A percentile compares a stretch with the other conserved stretches of the same genome.
Conservation (phyloP, 2,329 filamentous ascomycete genomes). For the Colletotrichum tofieldiae region DNA sequence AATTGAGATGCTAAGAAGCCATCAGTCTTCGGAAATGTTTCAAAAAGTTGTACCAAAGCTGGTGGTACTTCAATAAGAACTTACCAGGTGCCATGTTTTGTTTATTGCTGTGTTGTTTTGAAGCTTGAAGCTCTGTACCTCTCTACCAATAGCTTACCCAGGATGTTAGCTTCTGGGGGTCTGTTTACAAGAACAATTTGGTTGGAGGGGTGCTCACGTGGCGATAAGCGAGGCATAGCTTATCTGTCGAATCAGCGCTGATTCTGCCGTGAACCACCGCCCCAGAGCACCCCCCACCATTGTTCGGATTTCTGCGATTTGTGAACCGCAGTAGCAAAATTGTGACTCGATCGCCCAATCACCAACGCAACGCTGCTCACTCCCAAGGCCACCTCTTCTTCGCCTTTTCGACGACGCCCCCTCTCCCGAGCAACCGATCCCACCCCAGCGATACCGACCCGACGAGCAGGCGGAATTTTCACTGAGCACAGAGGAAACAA, state of each 20-base stretch:
- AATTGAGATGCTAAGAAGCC: slow-evolving; percentile 76
- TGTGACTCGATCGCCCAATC: slow-evolving; percentile 55
- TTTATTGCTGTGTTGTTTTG: background rate
- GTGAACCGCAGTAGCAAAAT: slow-evolving; percentile 60
- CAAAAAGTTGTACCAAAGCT: background rate
- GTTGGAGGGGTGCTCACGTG: slow-evolving; percentile 44
- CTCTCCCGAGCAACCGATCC: slow-evolving; percentile 22
- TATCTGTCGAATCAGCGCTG: slow-evolving; percentile 32
- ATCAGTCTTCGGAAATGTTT: slow-evolving; percentile 42
- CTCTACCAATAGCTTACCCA: slow-evolving; percentile 13
- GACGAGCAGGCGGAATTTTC: slow-evolving; percentile 30
- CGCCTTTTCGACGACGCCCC: slow-evolving; percentile 29
- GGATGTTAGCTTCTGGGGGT: slow-evolving; percentile 28
- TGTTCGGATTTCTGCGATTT: slow-evolving; percentile 46
- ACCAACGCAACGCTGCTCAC: slow-evolving; percentile 43
- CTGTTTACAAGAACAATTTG: slow-evolving; percentile 41
- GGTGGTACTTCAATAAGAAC: slow-evolving; percentile 26
- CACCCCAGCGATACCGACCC: slow-evolving; percentile 16
- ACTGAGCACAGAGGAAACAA: slow-evolving; percentile 41
- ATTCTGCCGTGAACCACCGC: slow-evolving; percentile 53
- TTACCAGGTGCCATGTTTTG: slow-evolving; percentile 59
- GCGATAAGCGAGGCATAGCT: slow-evolving; percentile 36
- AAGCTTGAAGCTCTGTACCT: slow-evolving; percentile 28
- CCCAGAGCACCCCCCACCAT: slow-evolving; percentile 59
- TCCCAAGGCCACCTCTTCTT: slow-evolving; percentile 18